Percentiles rank a stretch among this genome's conserved stretches.
Conservation (phyloP, 371 early-diverging fungal species). For the Syncephalastrum contaminatum region DNA sequence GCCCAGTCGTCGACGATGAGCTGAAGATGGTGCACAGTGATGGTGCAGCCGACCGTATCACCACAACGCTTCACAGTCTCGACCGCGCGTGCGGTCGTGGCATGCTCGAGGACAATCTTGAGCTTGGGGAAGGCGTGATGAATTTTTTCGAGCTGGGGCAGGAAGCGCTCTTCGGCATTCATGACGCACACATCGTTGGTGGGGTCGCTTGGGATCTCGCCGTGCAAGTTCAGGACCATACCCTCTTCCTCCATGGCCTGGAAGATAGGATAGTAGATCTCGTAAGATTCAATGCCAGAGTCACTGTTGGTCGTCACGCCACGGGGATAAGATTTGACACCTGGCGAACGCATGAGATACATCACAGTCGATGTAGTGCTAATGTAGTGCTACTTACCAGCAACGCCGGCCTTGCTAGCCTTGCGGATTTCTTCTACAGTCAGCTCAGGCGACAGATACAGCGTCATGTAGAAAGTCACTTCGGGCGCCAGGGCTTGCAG, state of each 20-base stretch:
- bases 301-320: slow-evolving; percentile 98
- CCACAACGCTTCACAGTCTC: slow-evolving; percentile 90
- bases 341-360: slow-evolving; percentile 16
- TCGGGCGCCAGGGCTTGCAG: slow-evolving; percentile 82
- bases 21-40: slow-evolving; percentile 94
- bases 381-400: slow-evolving; percentile 46
- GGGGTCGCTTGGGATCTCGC: slow-evolving; percentile 89
- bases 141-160: slow-evolving; percentile 80
- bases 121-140: slow-evolving; percentile 90
- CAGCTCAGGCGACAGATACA: slow-evolving; percentile 86
- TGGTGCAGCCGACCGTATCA: slow-evolving; percentile 89
- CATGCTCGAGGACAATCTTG: slow-evolving; percentile 96
- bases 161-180: slow-evolving; percentile 95
- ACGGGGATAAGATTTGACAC: slow-evolving; percentile 96
- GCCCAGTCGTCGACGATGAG: slow-evolving; percentile 97
- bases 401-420: slow-evolving; percentile 85
- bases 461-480: slow-evolving; percentile 90
- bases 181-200: slow-evolving; percentile 86
- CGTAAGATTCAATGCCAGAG: slow-evolving; percentile 89
- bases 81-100: slow-evolving; percentile 92
- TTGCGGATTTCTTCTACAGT: slow-evolving; percentile 89
- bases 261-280: slow-evolving; percentile 90
- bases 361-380: not conserved
- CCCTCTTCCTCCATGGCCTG: slow-evolving; percentile 92
- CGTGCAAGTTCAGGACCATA: slow-evolving; percentile 95